These are phyloP conservation scores for Hordeum pubiflorum DNA, from an alignment of 202 grass and related monocot genomes.

Conservation along the genomic window DNA sequence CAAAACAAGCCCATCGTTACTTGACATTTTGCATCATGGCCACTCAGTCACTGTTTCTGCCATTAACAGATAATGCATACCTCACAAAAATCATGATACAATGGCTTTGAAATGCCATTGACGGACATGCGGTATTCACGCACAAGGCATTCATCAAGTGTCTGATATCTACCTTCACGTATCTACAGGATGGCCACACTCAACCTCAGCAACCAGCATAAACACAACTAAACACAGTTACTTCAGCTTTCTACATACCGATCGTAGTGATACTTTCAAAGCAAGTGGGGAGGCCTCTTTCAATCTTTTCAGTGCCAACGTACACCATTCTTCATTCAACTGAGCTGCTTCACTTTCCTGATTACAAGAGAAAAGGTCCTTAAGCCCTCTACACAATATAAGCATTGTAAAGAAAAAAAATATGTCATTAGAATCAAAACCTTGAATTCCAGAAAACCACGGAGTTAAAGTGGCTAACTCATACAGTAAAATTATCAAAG, in stretches of 20 bases:
- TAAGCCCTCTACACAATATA: not conserved
- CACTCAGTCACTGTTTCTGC: not conserved
- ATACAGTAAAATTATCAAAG: not conserved
- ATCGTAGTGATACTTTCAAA: constrained; percentile 83
- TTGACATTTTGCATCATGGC: not conserved
- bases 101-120: constrained; percentile 56
- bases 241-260: constrained; percentile 43
- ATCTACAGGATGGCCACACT: constrained; percentile 45
- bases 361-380: not conserved
- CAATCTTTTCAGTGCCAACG: constrained; percentile 71
- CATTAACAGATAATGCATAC: constrained; percentile 30
- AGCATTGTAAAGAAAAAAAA: not conserved
- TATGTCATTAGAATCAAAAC: not conserved
- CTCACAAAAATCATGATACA: constrained; percentile 84
- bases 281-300: constrained; percentile 89
- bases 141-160: constrained; percentile 91
- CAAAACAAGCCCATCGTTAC: not conserved
- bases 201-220: constrained; percentile 19
- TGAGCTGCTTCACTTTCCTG: constrained; percentile 73
- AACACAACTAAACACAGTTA: not conserved
- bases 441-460: not conserved
- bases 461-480: not conserved
- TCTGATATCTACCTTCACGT: constrained; percentile 90
- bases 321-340: constrained; percentile 86
- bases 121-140: constrained; percentile 94